Evolutionary conservation across 768 basidiomycete species (phyloP), one percentile per base, ranked within the genome.

Genomic region (Cystoderma amianthinum): DNA sequence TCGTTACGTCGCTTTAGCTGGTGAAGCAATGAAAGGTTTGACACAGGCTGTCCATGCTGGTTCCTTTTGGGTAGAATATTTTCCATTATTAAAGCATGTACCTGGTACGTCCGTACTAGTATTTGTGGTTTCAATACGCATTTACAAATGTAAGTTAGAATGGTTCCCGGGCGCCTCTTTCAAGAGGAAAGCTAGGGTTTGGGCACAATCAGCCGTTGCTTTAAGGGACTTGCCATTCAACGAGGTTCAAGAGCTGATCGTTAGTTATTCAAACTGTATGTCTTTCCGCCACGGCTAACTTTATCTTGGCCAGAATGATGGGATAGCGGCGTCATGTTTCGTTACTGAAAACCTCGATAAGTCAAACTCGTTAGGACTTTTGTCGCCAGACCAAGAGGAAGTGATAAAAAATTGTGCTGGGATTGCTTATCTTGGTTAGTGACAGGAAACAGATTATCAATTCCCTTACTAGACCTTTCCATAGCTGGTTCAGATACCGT

Each of bases 151-250:
- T 45, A 9, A 17, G n/a, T 28, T 46, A 48, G 59, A 52, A n/a
- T 71, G 68, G 66, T 46, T 67, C 37, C 68, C 70, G 5, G 64
- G 65, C 2, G 63, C 65, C 5, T 44, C 40, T 10, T 62, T 68
- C 43, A 59, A 57, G 42, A 50, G 51, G 23, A 51, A 57, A 15
- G 67, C 65, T 5, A 45, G 42, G 21, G 38, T 39, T 11, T 56
- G 54, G 50, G 47, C 54, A 2, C 40, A 54, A 37, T 41, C 42
- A 9, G 42, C 55, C 10, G 37, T 44, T 4, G 50, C 44, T 5
- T 36, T 59, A 17, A 47, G 51, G 6, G 56, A 64, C 24, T 39
- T 45, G 13, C 60, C 61, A 5, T 65, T 62, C 37, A 38, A 59
- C 6, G 39, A 32, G 24, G 49, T 56, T n/a, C 60, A 61, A 41